Percentiles rank a stretch among this genome's conserved stretches.
Conservation (phyloP, 208 protist species). For the Crithidia expoeki region DNA sequence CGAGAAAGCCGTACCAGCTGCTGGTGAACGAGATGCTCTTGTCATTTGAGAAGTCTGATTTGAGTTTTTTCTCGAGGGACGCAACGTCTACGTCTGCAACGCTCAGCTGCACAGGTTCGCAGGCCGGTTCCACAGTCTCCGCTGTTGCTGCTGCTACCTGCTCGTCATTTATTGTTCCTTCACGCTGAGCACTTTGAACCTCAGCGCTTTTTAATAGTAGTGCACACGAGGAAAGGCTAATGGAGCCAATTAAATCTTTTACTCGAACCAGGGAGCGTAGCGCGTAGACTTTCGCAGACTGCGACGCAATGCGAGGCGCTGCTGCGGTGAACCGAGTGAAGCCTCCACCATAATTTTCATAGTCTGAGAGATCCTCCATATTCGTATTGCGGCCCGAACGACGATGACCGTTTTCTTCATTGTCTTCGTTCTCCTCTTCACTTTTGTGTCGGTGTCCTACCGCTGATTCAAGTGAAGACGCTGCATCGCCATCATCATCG, state of each 20-base stretch:
- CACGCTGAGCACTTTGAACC: not conserved
- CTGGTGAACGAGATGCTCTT: conserved; percentile 1
- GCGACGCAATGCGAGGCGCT: not conserved
- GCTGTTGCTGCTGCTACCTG: not conserved
- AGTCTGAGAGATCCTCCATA: not conserved
- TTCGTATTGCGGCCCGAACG: not conserved
- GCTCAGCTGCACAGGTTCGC: not conserved
- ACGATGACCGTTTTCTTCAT: not conserved
- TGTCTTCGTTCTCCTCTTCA: not conserved
- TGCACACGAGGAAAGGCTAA: not conserved
- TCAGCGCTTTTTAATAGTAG: not conserved
- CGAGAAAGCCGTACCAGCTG: conserved; percentile 47
- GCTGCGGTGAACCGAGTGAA: not conserved
- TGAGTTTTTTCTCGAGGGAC: conserved; percentile 8
- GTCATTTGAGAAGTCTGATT: conserved; percentile 10
- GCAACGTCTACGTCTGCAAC: conserved; percentile 9
- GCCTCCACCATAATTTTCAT: not conserved
- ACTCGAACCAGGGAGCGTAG: not conserved
- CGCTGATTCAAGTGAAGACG: not conserved
- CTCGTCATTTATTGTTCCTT: not conserved
- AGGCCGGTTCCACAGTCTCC: not conserved
- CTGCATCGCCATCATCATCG: not conserved
- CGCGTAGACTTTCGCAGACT: conserved; percentile 8
- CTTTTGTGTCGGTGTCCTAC: not conserved
- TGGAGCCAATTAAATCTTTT: not conserved